phyloP scores from a whole-genome alignment of 106 monocot species.

The Phalaenopsis equestris region DNA sequence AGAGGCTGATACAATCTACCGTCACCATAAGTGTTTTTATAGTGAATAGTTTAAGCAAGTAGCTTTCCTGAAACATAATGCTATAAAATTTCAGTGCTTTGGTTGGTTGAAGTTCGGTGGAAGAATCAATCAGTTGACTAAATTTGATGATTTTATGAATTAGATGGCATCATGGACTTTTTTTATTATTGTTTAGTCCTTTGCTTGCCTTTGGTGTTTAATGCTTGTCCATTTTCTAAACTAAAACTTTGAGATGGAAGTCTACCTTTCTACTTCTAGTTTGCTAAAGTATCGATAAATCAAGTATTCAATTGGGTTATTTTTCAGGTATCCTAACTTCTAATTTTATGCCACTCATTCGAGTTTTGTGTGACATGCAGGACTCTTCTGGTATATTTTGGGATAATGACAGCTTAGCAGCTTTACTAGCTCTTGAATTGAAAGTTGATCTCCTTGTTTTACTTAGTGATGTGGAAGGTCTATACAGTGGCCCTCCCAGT shows the following conservation, averaged over 20 bases:
- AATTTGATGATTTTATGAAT: not conserved
- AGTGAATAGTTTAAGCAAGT: not conserved
- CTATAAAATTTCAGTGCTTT: not conserved
- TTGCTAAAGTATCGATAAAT: not conserved
- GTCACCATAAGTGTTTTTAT: not conserved
- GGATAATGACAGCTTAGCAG: conserved; percentile 99
- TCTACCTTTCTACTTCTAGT: not conserved
- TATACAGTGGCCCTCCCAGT: conserved; percentile 90
- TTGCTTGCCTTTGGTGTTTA: not conserved
- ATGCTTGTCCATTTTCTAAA: not conserved
- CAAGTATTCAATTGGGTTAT: not conserved
- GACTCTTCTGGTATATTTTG: conserved; percentile 97
- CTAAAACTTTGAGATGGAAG: not conserved
- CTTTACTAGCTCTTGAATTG: conserved; percentile 72
- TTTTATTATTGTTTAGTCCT: not conserved
- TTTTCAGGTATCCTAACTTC: not conserved
- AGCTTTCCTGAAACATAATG: not conserved
- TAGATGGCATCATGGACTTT: not conserved
- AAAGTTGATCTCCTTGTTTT: conserved; percentile 94
- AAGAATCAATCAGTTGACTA: not conserved
- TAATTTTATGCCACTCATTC: not conserved
- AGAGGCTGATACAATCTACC: not conserved
- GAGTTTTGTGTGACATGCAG: conserved; percentile 26
- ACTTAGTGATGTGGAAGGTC: conserved; percentile 94
- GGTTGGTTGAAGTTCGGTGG: not conserved